phyloP scores from a whole-genome alignment of 306 rosid genomes.

The Parietaria judaica region DNA sequence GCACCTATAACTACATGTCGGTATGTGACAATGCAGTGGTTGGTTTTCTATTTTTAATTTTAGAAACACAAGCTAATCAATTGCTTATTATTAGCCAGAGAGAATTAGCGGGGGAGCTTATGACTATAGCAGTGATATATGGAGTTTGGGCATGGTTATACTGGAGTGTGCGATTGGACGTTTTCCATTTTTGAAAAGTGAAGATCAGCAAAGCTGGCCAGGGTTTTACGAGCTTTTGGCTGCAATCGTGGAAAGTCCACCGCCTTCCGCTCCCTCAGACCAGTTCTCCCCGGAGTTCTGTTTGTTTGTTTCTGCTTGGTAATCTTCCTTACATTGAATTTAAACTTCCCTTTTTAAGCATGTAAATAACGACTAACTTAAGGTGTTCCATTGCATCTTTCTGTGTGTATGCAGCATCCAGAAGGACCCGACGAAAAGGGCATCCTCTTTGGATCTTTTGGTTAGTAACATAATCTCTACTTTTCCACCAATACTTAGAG shows the following conservation, averaged over 20 bases:
- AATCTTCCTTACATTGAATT: constrained; percentile 15
- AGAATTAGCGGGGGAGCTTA: constrained; percentile 29
- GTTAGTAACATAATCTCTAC: constrained; percentile 35
- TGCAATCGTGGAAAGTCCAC: constrained; percentile 85
- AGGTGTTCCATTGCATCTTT: constrained; percentile 15
- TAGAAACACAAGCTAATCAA: neutral
- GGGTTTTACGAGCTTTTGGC: constrained; percentile 91
- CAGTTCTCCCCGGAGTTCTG: constrained; percentile 89
- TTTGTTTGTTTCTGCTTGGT: constrained; percentile 90
- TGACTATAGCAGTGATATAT: constrained; percentile 65
- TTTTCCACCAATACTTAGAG: neutral
- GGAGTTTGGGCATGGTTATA: constrained; percentile 97
- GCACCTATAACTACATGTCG: constrained; percentile 99
- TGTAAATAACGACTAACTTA: too few relatives aligned
- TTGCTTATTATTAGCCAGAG: constrained; percentile 64
- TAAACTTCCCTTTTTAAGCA: neutral
- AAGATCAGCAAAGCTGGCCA: constrained; percentile 85
- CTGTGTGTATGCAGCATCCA: constrained; percentile 64
- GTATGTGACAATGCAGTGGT: constrained; percentile 34
- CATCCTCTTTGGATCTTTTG: constrained; percentile 83
- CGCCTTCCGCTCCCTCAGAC: constrained; percentile 37
- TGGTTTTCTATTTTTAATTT: too few relatives aligned
- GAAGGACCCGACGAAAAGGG: constrained; percentile 64
- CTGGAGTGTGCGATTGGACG: constrained; percentile 97
- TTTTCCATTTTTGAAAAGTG: constrained; percentile 85